Base-by-base conservation (phyloP, 805 yeast genomes). In the Candida dajiaensis region DNA sequence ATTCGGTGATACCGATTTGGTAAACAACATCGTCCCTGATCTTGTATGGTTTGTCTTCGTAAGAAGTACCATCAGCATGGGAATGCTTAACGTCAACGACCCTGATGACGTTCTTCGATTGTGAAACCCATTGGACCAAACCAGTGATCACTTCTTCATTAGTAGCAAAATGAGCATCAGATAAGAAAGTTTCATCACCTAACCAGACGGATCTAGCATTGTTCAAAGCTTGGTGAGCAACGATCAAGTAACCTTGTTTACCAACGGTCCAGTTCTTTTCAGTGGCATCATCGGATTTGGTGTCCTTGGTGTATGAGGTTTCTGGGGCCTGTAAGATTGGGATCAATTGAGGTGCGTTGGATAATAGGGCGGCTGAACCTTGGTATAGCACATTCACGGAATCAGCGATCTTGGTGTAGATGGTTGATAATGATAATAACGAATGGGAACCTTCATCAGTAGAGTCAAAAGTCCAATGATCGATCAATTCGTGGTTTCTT, bases 131-230 rank as follows among this genome's bases (percentile, higher is more conserved):
- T 46, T 71, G 63, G 25, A 78, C 57, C 16, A 83, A 53, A 39
- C 74, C 76, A 28, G 63, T 58, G n/a, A 70, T 69, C 33, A 81
- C 60, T 9, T 62, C 61, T n/a, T 63, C 60, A 49, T 73, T 68
- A 15, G 50, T 46, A 22, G 43, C 43, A 45, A 65, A 66, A 16
- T 63, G 53, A 16, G 54, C 56, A 53, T 78, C 69, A 28, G 57
- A 63, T 40, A 90, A 69, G 42, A 85, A 67, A 19, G 72, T 71
- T 23, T 68, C 69, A 40, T 85, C 74, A n/a, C 97, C 98, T 16
- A 83, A 57, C 96, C 97, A 89, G 12, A 76, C 61, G 40, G 80
- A 72, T 56, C 99, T 80, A 2, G 95, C 86, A 59, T 86, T 88
- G 61, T 78, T 78, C 46, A 80, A 72, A 41, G 83, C 83, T 70